Percentiles rank a stretch among this genome's conserved stretches.
These are phyloP conservation scores for Micractinium sp. DNA, from an alignment of 139 green algal genomes.

Conservation along the genomic window DNA sequence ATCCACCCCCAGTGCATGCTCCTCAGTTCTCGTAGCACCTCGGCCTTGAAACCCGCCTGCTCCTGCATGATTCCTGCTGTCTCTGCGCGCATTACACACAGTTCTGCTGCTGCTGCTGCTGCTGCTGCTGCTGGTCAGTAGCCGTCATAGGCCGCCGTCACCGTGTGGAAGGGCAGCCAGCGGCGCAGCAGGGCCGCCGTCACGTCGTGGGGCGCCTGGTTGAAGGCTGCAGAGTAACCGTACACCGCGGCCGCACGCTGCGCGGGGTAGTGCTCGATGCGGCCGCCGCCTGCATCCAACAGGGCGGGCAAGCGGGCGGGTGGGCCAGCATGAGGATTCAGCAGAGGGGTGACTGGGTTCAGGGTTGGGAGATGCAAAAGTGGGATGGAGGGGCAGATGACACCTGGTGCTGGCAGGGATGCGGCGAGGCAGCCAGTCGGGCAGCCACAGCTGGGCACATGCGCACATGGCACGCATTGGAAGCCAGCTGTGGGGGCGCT, in stretches of 20 bases:
- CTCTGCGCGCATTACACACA: too few species aligned
- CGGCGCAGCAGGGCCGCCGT: conserved; percentile 62
- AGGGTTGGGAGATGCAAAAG: too few species aligned
- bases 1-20: too few species aligned
- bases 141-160: conserved; percentile 77
- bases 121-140: conserved; percentile 53
- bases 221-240: conserved; percentile 80
- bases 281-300: conserved; percentile 53
- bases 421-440: neutral
- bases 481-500: too few species aligned
- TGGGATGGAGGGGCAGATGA: too few species aligned
- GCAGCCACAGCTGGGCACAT: neutral
- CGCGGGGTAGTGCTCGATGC: conserved; percentile 70
- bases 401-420: too few species aligned
- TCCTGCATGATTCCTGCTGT: too few species aligned
- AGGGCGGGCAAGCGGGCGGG: conserved; percentile 15
- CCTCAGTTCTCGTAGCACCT: too few species aligned
- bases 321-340: conserved; percentile 28
- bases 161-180: conserved; percentile 69
- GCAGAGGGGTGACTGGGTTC: neutral
- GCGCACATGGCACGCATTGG: too few species aligned
- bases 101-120: too few species aligned
- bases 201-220: conserved; percentile 78
- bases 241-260: conserved; percentile 60
- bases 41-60: too few species aligned